Evolutionary conservation across 345 rosid species (phyloP).

Genomic region (Zanthoxylum bungeanum): DNA sequence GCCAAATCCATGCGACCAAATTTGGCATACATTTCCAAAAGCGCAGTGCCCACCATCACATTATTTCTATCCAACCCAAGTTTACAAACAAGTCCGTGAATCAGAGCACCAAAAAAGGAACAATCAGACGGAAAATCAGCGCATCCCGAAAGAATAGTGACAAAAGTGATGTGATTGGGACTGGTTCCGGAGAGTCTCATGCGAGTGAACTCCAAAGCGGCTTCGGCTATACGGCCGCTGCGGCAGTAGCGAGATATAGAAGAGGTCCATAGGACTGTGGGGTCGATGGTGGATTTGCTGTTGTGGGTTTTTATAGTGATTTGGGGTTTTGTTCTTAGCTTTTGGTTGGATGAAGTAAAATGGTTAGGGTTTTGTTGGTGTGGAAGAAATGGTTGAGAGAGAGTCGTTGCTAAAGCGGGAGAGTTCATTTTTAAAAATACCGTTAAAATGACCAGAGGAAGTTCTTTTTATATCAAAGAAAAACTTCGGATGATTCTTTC

Average conservation of each 20-base stretch:
- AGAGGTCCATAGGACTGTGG: conserved; percentile 62
- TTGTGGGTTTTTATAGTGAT: conserved; percentile 17
- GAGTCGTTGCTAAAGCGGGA: conserved; percentile 35
- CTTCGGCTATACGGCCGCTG: conserved; percentile 46
- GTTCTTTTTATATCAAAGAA: not conserved
- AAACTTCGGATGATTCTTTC: not conserved
- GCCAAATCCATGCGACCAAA: conserved; percentile 40
- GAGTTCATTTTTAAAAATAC: conserved; percentile 24
- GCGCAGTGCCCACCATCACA: conserved; percentile 69
- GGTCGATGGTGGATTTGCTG: conserved; percentile 18
- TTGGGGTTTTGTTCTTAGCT: conserved; percentile 12
- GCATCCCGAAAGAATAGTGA: conserved; percentile 54
- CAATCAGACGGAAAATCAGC: conserved; percentile 33
- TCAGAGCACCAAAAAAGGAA: conserved; percentile 38
- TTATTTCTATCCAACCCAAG: conserved; percentile 42
- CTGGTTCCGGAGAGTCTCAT: conserved; percentile 56
- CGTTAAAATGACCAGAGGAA: not conserved
- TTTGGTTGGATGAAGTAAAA: conserved; percentile 8
- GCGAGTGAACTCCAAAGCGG: conserved; percentile 45
- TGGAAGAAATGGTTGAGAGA: conserved; percentile 18
- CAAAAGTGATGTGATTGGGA: conserved; percentile 65
- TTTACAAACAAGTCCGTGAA: conserved; percentile 66
- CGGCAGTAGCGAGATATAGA: conserved; percentile 65
- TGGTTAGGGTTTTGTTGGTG: conserved; percentile 18
- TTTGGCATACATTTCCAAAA: conserved; percentile 63